Evolutionary conservation across 352 stramenopile species (phyloP), one percentile per base, ranked within the genome.

Genomic region (Thalassiosira ordinaria): DNA sequence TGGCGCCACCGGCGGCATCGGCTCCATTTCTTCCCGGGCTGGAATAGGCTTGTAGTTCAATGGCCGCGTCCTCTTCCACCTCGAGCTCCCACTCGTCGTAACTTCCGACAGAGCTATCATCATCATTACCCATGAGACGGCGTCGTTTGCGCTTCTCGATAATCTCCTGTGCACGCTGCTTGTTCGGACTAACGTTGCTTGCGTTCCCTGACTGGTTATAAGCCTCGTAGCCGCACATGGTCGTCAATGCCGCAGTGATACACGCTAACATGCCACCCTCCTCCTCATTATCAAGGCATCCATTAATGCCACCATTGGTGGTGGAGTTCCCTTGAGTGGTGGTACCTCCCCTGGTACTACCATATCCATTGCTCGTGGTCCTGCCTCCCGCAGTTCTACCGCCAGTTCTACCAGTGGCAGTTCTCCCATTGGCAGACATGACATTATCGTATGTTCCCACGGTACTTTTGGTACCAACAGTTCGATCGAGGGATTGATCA

Each of bases 11-110:
- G n/a, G 9, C 39, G 39, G 6, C 18, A 18, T 5, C 24, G 22
- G 31, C 9, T 29, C 16, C 70, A 1, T 9, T n/a, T n/a, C n/a
- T n/a, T n/a, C n/a, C n/a, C n/a, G n/a, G 41, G 11, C 9, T 4
- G 51, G 18, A 33, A 18, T 76, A 51, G 64, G 74, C 78, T 37
- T 80, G 60, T 51, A 85, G 65, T 63, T 85, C 77, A 47, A 85
- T 80, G 9, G 77, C 77, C 6, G 66, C 62, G 61, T 85, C 76
- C 49, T 84, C 76, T n/a, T 67, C 44, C 24, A 35, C 46, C 6
- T 39, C 52, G 1, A 56, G 49, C 16, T 61, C 16, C 13, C 49
- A 41, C 8, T 41, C 35, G 8, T 67, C 39, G 37, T 56, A 35
- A n/a, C 37, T 18, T n/a, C 4, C 59, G 20, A 18, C 57, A 47